A percentile compares a stretch with the other conserved stretches of the same genome.
phyloP scores from a whole-genome alignment of 306 rosid genomes.

The Ormosia semicastrata region DNA sequence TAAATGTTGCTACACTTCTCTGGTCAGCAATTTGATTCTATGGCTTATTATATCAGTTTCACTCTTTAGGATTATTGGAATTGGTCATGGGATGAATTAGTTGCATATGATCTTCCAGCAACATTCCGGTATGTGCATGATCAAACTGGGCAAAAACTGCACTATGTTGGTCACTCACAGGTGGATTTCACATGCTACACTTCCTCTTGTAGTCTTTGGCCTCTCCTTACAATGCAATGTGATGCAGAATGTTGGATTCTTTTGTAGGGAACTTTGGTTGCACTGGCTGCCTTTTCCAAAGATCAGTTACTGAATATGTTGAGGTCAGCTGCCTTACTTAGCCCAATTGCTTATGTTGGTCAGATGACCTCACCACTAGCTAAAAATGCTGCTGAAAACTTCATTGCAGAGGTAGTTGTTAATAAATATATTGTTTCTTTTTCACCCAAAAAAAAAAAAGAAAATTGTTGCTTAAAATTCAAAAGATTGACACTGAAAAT shows the following conservation, averaged over 20 bases:
- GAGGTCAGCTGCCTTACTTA: slow-evolving; percentile 82
- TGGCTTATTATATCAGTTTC: slow-evolving; percentile 20
- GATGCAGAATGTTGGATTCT: neutral
- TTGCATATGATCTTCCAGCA: slow-evolving; percentile 85
- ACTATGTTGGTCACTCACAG: slow-evolving; percentile 94
- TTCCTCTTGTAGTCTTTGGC: neutral
- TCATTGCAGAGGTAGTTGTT: slow-evolving; percentile 63
- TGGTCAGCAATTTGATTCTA: slow-evolving; percentile 14
- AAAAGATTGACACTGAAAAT: slow-evolving; percentile 22
- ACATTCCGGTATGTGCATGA: slow-evolving; percentile 69
- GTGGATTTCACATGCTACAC: slow-evolving; percentile 33
- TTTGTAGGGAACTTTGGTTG: slow-evolving; percentile 82
- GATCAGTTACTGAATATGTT: slow-evolving; percentile 50
- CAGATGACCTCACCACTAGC: slow-evolving; percentile 77
- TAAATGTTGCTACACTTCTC: neutral
- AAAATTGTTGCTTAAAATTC: neutral
- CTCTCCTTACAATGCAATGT: neutral
- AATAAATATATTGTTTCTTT: neutral
- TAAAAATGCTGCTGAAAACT: slow-evolving; percentile 68
- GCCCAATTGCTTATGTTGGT: slow-evolving; percentile 84
- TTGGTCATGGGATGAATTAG: slow-evolving; percentile 99
- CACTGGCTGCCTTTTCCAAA: slow-evolving; percentile 73
- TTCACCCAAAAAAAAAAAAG: neutral
- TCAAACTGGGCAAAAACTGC: slow-evolving; percentile 73
- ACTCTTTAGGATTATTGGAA: slow-evolving; percentile 61